Conservation (phyloP, 495 filamentous ascomycete genomes). For the Xylaria flabelliformis region DNA sequence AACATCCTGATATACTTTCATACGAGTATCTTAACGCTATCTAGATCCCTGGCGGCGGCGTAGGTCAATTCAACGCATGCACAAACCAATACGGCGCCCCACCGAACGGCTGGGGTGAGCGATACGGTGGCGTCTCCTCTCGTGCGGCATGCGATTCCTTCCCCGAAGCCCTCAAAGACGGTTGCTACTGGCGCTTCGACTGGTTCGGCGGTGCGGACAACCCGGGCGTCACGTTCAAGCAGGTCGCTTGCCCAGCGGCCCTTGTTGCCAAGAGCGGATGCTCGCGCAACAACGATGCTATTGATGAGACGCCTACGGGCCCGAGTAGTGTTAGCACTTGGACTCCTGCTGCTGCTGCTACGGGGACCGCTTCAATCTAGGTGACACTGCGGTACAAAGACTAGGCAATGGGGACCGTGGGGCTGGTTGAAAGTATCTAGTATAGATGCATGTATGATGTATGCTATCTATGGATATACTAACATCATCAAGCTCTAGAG, state of each 20-base stretch:
- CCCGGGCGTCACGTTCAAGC: slow-evolving; percentile 60
- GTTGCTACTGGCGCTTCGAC: slow-evolving; percentile 74
- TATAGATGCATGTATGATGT: not conserved
- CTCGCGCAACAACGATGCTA: slow-evolving; percentile 40
- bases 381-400: not conserved
- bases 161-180: slow-evolving; percentile 61
- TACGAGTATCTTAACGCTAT: not conserved
- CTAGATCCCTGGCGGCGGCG: slow-evolving; percentile 70
- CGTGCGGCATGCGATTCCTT: slow-evolving; percentile 61
- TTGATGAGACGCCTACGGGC: slow-evolving; percentile 45
- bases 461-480: not conserved
- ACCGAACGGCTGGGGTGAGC: slow-evolving; percentile 62
- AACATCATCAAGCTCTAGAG: not conserved
- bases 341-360: slow-evolving; percentile 15
- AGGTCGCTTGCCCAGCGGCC: slow-evolving; percentile 65
- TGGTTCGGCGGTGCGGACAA: slow-evolving; percentile 70
- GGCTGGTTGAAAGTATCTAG: not conserved
- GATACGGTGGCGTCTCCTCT: slow-evolving; percentile 65
- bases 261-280: slow-evolving; percentile 61
- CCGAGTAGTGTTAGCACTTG: slow-evolving; percentile 34
- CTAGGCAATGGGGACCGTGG: not conserved
- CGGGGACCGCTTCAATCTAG: not conserved
- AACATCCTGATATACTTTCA: not conserved
- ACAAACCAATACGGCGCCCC: slow-evolving; percentile 66
- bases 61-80: slow-evolving; percentile 70